A percentile compares a stretch with the other conserved stretches of the same genome.
Conservation (phyloP, 1,139 yeast genomes). For the Blastobotrys aristatus region DNA sequence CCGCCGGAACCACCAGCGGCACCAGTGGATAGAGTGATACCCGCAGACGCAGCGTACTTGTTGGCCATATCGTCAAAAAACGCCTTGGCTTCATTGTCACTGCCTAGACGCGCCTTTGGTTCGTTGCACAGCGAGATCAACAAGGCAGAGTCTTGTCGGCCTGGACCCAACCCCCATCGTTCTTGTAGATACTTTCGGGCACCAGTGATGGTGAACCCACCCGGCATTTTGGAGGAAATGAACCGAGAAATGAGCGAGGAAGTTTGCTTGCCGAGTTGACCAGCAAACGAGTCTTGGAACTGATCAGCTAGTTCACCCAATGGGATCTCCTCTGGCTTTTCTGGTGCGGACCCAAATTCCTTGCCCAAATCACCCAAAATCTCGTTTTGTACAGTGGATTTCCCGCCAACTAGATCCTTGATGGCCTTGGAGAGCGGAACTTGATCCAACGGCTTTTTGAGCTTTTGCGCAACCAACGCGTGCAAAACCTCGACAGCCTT, state of each 20-base stretch:
- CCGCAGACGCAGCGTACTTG: conserved; percentile 79
- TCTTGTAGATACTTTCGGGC: conserved; percentile 89
- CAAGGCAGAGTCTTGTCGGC: conserved; percentile 90
- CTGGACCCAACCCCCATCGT: conserved; percentile 86
- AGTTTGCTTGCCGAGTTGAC: conserved; percentile 90
- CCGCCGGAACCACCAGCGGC: conserved; percentile 46
- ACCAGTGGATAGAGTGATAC: conserved; percentile 69
- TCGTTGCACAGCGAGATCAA: conserved; percentile 80
- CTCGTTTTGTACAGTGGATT: conserved; percentile 97
- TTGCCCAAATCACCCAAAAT: conserved; percentile 97
- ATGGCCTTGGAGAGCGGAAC: conserved; percentile 88
- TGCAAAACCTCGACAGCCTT: conserved; percentile 79
- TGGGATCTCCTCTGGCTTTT: conserved; percentile 98
- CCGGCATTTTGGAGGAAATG: conserved; percentile 97
- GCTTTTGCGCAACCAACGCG: conserved; percentile 89
- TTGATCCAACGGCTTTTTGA: conserved; percentile 83
- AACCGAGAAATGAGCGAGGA: conserved; percentile 82
- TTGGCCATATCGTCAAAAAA: conserved; percentile 77
- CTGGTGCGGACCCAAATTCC: conserved; percentile 96
- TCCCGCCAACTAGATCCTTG: conserved; percentile 96
- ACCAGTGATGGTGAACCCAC: conserved; percentile 89
- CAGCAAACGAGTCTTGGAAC: conserved; percentile 85
- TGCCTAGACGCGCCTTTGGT: conserved; percentile 81
- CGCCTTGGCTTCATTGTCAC: conserved; percentile 85
- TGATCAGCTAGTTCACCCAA: conserved; percentile 90